Conservation (phyloP, 495 filamentous ascomycete genomes). For the Neurospora sp. region DNA sequence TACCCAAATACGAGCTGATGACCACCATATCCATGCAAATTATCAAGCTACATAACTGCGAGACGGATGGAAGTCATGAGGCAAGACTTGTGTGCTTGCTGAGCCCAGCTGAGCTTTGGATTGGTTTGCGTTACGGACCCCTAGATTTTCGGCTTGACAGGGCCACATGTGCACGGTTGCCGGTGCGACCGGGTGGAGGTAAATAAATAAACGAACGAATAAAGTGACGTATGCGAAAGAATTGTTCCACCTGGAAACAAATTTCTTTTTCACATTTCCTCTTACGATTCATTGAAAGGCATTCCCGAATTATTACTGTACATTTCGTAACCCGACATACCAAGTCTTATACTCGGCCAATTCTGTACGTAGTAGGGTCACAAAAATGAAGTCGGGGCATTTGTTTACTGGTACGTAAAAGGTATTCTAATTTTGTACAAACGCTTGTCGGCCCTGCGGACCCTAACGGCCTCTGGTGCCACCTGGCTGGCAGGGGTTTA, state of each 20-base stretch:
- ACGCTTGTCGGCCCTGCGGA: neutral
- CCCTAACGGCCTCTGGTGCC: neutral
- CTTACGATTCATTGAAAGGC: neutral
- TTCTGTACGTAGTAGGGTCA: neutral
- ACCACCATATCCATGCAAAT: neutral
- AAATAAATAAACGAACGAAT: neutral
- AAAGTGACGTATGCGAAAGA: neutral
- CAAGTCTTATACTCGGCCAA: neutral
- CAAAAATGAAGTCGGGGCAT: neutral
- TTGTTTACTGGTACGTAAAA: neutral
- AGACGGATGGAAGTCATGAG: neutral
- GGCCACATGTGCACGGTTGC: neutral
- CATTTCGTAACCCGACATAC: neutral
- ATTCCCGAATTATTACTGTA: neutral
- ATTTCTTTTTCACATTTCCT: neutral
- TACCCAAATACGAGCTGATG: neutral
- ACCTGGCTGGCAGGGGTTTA: slow-evolving; percentile 2
- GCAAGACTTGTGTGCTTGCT: neutral
- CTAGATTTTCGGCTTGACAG: neutral
- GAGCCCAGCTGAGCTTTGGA: neutral
- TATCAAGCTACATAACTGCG: neutral
- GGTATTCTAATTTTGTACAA: neutral
- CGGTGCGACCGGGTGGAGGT: neutral
- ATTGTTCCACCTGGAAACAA: neutral
- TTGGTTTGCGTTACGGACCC: neutral